phyloP scores from a whole-genome alignment of 352 stramenopile species.

The Pythium apleroticum region DNA sequence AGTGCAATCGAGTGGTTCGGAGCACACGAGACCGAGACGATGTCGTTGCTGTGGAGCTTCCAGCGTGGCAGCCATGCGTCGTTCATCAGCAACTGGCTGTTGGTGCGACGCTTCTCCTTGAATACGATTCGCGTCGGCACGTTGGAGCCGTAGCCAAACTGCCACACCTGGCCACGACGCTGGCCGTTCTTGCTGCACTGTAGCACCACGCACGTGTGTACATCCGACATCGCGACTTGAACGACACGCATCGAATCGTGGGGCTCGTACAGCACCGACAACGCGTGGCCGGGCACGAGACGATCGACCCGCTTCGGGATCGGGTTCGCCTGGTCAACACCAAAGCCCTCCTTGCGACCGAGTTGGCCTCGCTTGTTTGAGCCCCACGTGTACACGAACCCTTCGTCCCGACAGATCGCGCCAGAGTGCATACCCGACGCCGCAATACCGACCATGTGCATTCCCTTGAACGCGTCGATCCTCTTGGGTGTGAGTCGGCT shows the following conservation, averaged over 20 bases:
- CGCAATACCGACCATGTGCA: constrained; percentile 59
- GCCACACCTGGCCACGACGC: constrained; percentile 70
- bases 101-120: constrained; percentile 35
- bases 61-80: constrained; percentile 62
- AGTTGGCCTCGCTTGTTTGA: constrained; percentile 81
- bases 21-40: constrained; percentile 72
- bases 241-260: constrained; percentile 42
- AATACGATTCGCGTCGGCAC: constrained; percentile 69
- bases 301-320: constrained; percentile 62
- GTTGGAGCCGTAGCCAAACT: constrained; percentile 75
- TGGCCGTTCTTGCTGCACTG: constrained; percentile 52
- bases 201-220: constrained; percentile 72
- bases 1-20: constrained; percentile 81
- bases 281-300: constrained; percentile 44
- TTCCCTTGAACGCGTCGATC: constrained; percentile 63
- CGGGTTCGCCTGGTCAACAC: constrained; percentile 59
- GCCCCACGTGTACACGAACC: constrained; percentile 72
- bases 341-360: constrained; percentile 72
- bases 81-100: constrained; percentile 36
- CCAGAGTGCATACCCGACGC: constrained; percentile 73
- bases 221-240: constrained; percentile 69
- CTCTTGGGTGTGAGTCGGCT: constrained; percentile 70
- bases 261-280: constrained; percentile 64
- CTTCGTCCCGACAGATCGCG: constrained; percentile 48
- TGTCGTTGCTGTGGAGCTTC: constrained; percentile 50